Percentiles rank a stretch among this genome's conserved stretches.
These are phyloP conservation scores for Boletellus ananas DNA, from an alignment of 768 basidiomycete genomes.

Conservation along the genomic window DNA sequence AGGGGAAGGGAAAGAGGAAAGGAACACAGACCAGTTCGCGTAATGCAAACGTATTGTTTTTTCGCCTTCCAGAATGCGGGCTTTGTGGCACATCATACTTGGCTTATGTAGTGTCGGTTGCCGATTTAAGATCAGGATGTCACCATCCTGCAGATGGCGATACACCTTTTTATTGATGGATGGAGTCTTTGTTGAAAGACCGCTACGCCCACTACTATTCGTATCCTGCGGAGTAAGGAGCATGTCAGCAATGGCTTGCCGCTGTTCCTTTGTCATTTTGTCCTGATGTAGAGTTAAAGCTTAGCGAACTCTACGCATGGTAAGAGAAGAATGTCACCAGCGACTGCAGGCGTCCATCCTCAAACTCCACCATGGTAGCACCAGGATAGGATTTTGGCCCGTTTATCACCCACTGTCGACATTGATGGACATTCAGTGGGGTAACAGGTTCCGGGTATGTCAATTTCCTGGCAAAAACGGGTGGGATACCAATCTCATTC, in stretches of 20 bases:
- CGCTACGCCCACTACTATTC: constrained; percentile 40
- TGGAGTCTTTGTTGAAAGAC: constrained; percentile 72
- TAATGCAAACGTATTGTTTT: constrained; percentile 99
- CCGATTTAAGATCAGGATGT: constrained; percentile 92
- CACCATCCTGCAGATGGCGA: constrained; percentile 90
- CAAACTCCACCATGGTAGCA: constrained; percentile 91
- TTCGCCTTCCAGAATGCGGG: constrained; percentile 87
- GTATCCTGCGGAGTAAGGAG: constrained; percentile 86
- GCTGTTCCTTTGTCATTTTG: constrained; percentile 79
- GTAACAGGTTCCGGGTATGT: constrained; percentile 99
- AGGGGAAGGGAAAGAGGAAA: constrained; percentile 1
- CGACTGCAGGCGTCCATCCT: constrained; percentile 85
- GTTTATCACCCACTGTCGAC: constrained; percentile 87
- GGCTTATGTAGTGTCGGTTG: constrained; percentile 99
- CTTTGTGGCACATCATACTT: constrained; percentile 98
- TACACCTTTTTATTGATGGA: constrained; percentile 97
- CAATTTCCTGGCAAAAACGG: constrained; percentile 93
- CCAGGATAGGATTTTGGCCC: constrained; percentile 89
- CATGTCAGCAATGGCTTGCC: constrained; percentile 94
- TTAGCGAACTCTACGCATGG: constrained; percentile 1
- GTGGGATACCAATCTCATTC: constrained; percentile 96
- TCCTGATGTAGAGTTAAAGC: constrained; percentile 48
- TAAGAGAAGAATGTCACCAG: constrained; percentile 45
- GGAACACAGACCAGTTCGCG: constrained; percentile 81
- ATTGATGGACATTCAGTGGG: constrained; percentile 79